A percentile compares a stretch with the other conserved stretches of the same genome.
phyloP scores from a whole-genome alignment of 2,329 filamentous ascomycete species.

The Pestalotiopsis sp. region DNA sequence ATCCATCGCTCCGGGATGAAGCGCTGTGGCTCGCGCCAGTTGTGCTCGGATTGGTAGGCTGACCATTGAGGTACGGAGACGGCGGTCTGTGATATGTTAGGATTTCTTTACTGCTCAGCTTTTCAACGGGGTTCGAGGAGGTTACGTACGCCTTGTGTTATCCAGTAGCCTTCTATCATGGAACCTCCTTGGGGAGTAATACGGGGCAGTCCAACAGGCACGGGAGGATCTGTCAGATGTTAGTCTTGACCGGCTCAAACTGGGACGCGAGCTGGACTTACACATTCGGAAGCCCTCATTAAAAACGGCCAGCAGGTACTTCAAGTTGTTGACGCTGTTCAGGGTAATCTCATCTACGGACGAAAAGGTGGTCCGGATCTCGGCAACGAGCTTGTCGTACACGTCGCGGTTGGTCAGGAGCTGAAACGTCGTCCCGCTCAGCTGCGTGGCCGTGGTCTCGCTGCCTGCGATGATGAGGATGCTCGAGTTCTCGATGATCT shows the following conservation, averaged over 20 bases:
- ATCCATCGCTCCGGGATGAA: slow-evolving; percentile 33
- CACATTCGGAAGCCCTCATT: slow-evolving; percentile 43
- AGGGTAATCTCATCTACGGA: slow-evolving; percentile 39
- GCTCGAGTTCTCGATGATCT: background rate
- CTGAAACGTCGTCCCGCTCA: slow-evolving; percentile 43
- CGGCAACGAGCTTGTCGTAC: slow-evolving; percentile 33
- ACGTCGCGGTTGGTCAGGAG: slow-evolving; percentile 34
- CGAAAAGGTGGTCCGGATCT: slow-evolving; percentile 40
- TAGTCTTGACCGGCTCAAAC: background rate
- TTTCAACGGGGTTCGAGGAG: no score
- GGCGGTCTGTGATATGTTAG: slow-evolving; percentile 18
- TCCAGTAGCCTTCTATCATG: slow-evolving; percentile 18
- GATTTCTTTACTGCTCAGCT: background rate
- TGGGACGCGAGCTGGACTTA: background rate
- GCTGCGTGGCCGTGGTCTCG: slow-evolving; percentile 37
- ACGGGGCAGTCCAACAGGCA: slow-evolving; percentile 22
- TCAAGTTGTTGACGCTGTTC: slow-evolving; percentile 28
- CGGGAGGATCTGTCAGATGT: slow-evolving; percentile 29
- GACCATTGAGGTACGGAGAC: slow-evolving; percentile 47
- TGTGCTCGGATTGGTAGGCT: slow-evolving; percentile 38
- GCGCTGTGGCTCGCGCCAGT: slow-evolving; percentile 46
- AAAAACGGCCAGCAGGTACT: slow-evolving; percentile 41
- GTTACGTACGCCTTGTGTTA: slow-evolving; percentile 12
- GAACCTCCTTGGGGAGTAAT: slow-evolving; percentile 18
- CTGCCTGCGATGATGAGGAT: slow-evolving; percentile 7